Conservation (phyloP, 176 grass and related monocot species). For the Cenchrus fungigraminus region DNA sequence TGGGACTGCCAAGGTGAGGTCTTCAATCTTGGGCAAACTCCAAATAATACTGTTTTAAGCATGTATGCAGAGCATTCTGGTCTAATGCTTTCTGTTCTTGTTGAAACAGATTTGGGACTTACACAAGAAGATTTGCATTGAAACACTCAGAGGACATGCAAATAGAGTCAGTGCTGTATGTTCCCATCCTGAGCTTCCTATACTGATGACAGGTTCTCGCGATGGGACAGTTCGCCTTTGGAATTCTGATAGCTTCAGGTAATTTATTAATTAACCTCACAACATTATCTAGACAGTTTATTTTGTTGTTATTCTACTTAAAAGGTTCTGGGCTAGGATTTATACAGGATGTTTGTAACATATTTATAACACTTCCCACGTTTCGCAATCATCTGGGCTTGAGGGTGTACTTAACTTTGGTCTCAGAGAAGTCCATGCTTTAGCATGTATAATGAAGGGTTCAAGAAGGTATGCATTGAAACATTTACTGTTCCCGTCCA, state of each 20-base stretch:
- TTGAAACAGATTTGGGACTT: constrained; percentile 56
- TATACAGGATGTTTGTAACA: no score
- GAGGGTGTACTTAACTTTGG: constrained; percentile 39
- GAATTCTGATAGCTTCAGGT: constrained; percentile 51
- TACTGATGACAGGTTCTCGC: constrained; percentile 61
- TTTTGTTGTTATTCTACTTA: no score
- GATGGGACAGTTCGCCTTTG: constrained; percentile 64
- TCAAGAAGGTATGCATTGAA: constrained; percentile 40
- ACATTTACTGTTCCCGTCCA: not conserved
- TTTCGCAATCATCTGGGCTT: constrained; percentile 36
- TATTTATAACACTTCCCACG: not conserved
- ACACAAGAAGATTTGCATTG: constrained; percentile 41
- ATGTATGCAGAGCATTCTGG: not conserved
- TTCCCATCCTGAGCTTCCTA: constrained; percentile 62
- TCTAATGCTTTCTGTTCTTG: not conserved
- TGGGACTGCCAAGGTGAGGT: constrained; percentile 52
- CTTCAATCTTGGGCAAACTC: no score
- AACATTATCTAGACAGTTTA: no score
- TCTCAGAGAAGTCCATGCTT: constrained; percentile 51
- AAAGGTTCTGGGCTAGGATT: no score
- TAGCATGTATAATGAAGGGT: constrained; percentile 47
- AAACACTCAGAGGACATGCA: constrained; percentile 55
- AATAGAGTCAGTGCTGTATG: constrained; percentile 62
- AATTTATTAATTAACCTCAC: not conserved
- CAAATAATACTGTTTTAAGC: not conserved